Evolutionary conservation across 164 flowering plant genomes (phyloP).

Genomic region (Magnolia sinica): DNA sequence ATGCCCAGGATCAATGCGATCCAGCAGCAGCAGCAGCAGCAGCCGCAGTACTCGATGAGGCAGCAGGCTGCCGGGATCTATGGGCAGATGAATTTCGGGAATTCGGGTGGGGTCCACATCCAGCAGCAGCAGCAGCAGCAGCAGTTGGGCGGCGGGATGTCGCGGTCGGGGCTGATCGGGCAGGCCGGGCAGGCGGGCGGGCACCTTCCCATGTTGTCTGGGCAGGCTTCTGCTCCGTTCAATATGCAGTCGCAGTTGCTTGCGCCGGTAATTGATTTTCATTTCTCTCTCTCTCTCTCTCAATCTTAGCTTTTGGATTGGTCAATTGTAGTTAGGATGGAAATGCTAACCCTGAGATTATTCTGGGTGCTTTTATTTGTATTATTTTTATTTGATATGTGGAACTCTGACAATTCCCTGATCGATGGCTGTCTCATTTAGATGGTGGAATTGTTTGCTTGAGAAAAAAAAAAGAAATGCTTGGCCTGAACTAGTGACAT

Average conservation of each 20-base stretch:
- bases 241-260: slow-evolving; percentile 69
- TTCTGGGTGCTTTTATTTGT: not conserved
- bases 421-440: not conserved
- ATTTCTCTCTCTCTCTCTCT: not conserved
- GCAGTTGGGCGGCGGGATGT: slow-evolving; percentile 46
- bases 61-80: slow-evolving; percentile 50
- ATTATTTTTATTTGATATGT: not conserved
- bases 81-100: slow-evolving; percentile 52
- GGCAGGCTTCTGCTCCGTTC: slow-evolving; percentile 57
- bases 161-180: slow-evolving; percentile 58
- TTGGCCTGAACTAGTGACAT: no score
- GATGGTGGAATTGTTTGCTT: not conserved
- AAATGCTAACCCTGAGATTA: no score
- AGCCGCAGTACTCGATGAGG: slow-evolving; percentile 34
- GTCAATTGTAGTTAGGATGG: not conserved
- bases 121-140: slow-evolving; percentile 40
- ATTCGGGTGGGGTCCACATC: slow-evolving; percentile 25
- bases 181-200: slow-evolving; percentile 39
- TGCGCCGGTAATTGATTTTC: slow-evolving; percentile 41
- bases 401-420: not conserved
- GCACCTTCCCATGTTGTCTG: slow-evolving; percentile 58
- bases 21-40: slow-evolving; percentile 31
- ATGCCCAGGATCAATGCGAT: slow-evolving; percentile 50
- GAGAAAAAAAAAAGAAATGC: no score
- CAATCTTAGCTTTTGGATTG: not conserved